These are phyloP conservation scores for Hypericum perforatum DNA, from an alignment of 345 rosid species.

Conservation along the genomic window DNA sequence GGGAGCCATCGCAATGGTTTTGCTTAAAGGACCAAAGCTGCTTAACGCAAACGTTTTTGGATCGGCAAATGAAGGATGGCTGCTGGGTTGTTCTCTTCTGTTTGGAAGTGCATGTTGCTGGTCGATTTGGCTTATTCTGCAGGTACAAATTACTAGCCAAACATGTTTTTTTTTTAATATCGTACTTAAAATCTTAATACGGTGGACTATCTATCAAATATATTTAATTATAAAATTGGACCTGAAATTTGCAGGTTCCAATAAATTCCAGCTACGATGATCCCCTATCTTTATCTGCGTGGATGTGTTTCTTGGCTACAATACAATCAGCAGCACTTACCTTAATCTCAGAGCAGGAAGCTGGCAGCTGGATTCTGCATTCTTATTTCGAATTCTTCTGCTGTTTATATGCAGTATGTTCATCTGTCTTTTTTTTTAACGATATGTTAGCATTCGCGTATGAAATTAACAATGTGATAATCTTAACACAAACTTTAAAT, in stretches of 20 bases:
- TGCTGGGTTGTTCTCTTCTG: conserved; percentile 50
- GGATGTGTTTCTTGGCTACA: conserved; percentile 63
- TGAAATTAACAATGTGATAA: no score
- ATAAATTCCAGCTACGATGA: conserved; percentile 44
- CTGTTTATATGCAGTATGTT: conserved; percentile 37
- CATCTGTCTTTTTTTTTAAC: not conserved
- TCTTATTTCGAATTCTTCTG: conserved; percentile 35
- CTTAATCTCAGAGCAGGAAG: conserved; percentile 37
- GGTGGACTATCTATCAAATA: no score
- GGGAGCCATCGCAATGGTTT: conserved; percentile 59
- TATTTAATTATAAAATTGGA: no score
- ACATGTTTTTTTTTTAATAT: not conserved
- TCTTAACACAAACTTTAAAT: no score
- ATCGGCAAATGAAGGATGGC: conserved; percentile 29
- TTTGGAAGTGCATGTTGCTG: conserved; percentile 55
- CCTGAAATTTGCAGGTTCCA: conserved; percentile 42
- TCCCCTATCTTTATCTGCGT: conserved; percentile 51
- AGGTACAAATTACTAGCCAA: conserved; percentile 29
- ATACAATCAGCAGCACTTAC: conserved; percentile 43
- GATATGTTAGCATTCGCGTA: not conserved
- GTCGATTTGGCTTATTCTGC: conserved; percentile 66
- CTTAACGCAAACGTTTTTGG: conserved; percentile 31
- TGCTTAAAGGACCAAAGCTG: conserved; percentile 64
- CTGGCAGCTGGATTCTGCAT: conserved; percentile 38
- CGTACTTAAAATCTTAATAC: not conserved